Base-by-base conservation (phyloP, 495 filamentous ascomycete genomes). In the Podospora pseudocomata region DNA sequence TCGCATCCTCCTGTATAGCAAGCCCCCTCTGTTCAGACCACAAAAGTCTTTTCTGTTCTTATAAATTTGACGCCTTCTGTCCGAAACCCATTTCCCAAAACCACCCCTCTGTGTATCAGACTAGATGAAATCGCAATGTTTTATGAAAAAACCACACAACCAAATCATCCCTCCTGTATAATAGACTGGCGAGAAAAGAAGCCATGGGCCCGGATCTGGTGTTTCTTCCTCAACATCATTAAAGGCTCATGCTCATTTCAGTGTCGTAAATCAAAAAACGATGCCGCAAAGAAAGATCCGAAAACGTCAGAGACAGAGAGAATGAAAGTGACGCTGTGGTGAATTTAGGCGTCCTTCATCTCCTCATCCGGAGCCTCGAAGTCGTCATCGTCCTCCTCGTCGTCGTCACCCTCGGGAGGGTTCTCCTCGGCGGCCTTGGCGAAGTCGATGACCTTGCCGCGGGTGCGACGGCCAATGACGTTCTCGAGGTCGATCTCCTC, bases 381-480 rank as follows among this genome's bases (percentile, higher is more conserved):
- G 72, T 83, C 82, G 16, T 92, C 90, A 49, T 90, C 89, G 53
- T 94, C 91, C 15, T 95, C 92, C 0, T 94, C 91, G 5, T 92
- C 90, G 3, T 92, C 90, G 30, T 93, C 91, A 2, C 90, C 91
- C 56, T 88, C 86, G 53, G 83, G 83, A 15, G 88, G 89, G 63
- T 85, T 83, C 76, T 88, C 85, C 72, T 87, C 79, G n/a, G 89
- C 90, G 11, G 91, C 91, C 78, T 93, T 90, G 71, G 88, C 89
- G 76, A 89, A 96, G 82, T 96, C 89, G 70, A 96, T 92, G 75
- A 90, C 90, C 57, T 80, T 80, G 71, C 91, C 90, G 71, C 95
- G 94, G 54, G 95, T 99, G 77, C 95, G 94, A 56, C 90, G 86
- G 75, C 91, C 91, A 75, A 98, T 88, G 80, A 98, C 97, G 84